A percentile compares a stretch with the other conserved stretches of the same genome.
Evolutionary conservation across 2,329 filamentous ascomycete genomes (phyloP).

Genomic region (Parafenestella ontariensis): DNA sequence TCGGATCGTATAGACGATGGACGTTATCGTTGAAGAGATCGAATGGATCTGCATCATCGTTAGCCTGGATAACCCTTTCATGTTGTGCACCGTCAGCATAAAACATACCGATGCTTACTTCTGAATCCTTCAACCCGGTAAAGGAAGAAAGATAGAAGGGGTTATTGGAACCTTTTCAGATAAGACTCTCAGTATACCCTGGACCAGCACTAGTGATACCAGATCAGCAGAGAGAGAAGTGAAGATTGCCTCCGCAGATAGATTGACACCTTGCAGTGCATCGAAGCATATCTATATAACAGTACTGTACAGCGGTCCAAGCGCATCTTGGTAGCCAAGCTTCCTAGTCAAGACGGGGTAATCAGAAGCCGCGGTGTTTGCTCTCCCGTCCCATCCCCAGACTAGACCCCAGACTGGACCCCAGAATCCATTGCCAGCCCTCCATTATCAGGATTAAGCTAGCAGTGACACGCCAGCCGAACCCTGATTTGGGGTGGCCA

Average conservation of each 20-base stretch:
- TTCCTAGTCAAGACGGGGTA: conserved; percentile 30
- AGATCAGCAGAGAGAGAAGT: conserved; percentile 18
- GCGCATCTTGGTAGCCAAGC: conserved; percentile 15
- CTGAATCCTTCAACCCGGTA: background rate
- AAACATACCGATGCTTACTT: conserved; percentile 13
- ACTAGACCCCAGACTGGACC: conserved; percentile 18
- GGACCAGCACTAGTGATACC: conserved; percentile 13
- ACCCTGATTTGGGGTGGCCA: conserved; percentile 15
- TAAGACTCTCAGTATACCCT: conserved; percentile 7
- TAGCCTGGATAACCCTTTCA: background rate
- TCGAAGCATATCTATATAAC: conserved; percentile 33
- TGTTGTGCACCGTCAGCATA: background rate
- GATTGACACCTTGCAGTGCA: conserved; percentile 16
- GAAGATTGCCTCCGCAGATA: conserved; percentile 28
- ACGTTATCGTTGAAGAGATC: background rate
- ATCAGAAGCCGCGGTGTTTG: conserved; percentile 28
- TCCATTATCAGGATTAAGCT: conserved; percentile 7
- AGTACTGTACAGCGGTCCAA: conserved; percentile 28
- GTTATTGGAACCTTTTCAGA: background rate
- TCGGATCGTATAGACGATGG: background rate
- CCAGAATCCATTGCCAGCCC: conserved; percentile 1
- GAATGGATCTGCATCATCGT: background rate
- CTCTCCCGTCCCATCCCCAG: conserved; percentile 14
- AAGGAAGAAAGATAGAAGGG: background rate
- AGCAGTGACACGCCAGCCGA: conserved; percentile 5